A percentile compares a stretch with the other conserved stretches of the same genome.
phyloP scores from a whole-genome alignment of 805 yeast species.

The Zygotorulaspora chibaensis region DNA sequence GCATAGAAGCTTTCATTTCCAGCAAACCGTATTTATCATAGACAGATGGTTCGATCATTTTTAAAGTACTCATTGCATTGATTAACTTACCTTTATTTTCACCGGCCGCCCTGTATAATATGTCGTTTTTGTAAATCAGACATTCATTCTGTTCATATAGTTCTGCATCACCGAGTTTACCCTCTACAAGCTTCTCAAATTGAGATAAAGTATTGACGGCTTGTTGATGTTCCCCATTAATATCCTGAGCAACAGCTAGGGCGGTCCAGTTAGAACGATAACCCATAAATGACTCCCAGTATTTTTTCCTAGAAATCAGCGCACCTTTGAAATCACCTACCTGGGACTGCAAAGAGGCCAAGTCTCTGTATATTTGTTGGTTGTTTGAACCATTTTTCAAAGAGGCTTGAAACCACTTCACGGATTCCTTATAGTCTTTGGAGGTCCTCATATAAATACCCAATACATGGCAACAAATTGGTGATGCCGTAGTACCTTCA shows the following conservation, averaged over 20 bases:
- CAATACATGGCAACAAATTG: conserved; percentile 76
- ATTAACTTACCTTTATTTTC: conserved; percentile 38
- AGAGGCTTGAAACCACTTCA: conserved; percentile 71
- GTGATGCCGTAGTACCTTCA: conserved; percentile 43
- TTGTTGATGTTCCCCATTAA: conserved; percentile 59
- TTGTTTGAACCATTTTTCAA: conserved; percentile 74
- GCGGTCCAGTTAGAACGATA: conserved; percentile 89
- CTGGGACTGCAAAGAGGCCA: conserved; percentile 76
- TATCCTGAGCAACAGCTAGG: conserved; percentile 78
- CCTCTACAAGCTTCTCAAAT: conserved; percentile 71
- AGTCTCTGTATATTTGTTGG: conserved; percentile 73
- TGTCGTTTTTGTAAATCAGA: conserved; percentile 62
- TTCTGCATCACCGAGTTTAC: conserved; percentile 62
- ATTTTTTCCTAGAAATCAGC: conserved; percentile 58
- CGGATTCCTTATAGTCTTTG: conserved; percentile 69
- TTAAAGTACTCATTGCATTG: conserved; percentile 59
- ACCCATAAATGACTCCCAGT: conserved; percentile 71
- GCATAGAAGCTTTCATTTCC: conserved; percentile 65
- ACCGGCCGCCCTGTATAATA: conserved; percentile 61
- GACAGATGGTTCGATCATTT: conserved; percentile 48
- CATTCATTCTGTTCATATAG: conserved; percentile 79
- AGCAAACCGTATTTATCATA: conserved; percentile 56
- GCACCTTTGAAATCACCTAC: conserved; percentile 65
- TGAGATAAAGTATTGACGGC: conserved; percentile 70
- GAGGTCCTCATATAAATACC: conserved; percentile 77